phyloP scores from a whole-genome alignment of 805 yeast species.

The Lipomyces yamadae region DNA sequence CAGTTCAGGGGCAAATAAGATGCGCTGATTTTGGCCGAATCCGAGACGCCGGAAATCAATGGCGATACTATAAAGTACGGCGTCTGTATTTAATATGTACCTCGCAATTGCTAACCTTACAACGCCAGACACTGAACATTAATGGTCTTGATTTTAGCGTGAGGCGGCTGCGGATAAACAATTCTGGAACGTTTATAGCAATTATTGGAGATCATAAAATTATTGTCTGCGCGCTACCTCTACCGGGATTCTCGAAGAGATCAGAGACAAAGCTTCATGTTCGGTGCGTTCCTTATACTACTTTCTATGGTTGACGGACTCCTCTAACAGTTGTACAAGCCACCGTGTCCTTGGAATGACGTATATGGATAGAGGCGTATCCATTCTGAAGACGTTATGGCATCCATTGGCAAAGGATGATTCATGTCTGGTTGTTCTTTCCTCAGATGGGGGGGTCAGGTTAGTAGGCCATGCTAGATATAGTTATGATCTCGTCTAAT shows the following conservation, averaged over 20 bases:
- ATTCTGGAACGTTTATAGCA: slow-evolving; percentile 33
- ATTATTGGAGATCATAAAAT: slow-evolving; percentile 33
- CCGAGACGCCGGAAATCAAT: slow-evolving; percentile 11
- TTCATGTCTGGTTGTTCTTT: slow-evolving; percentile 26
- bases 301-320: not conserved
- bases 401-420: slow-evolving; percentile 36
- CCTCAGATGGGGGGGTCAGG: slow-evolving; percentile 24
- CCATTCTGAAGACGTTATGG: slow-evolving; percentile 34
- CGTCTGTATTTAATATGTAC: not conserved
- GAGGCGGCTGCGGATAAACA: slow-evolving; percentile 28
- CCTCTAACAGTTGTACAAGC: not conserved
- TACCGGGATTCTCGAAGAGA: slow-evolving; percentile 24
- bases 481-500: not conserved
- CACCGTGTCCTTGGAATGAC: slow-evolving; percentile 17
- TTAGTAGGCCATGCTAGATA: not conserved
- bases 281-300: slow-evolving; percentile 12
- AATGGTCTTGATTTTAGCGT: slow-evolving; percentile 26
- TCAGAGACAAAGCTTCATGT: slow-evolving; percentile 18
- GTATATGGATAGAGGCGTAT: not conserved
- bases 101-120: not conserved
- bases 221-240: slow-evolving; percentile 24
- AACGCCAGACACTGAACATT: slow-evolving; percentile 23
- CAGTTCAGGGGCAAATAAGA: slow-evolving; percentile 22
- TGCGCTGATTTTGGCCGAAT: slow-evolving; percentile 25
- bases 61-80: slow-evolving; percentile 25